Evolutionary conservation across 169 alveolate species (phyloP), one percentile per base, ranked within the genome.

Genomic region (Eimeria necatrix): DNA sequence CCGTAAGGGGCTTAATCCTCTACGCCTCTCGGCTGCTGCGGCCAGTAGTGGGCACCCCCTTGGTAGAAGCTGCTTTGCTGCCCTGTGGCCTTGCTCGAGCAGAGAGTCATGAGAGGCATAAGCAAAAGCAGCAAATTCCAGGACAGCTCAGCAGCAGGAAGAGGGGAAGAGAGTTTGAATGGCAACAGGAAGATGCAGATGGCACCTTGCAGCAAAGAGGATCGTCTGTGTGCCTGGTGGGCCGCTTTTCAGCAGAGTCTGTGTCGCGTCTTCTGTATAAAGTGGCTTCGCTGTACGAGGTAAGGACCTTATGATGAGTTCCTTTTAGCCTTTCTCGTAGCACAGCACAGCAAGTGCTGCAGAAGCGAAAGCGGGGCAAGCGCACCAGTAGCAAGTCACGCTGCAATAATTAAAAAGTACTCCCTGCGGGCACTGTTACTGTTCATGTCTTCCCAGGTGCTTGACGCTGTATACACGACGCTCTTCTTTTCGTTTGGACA

Each of bases 401-500:
- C 80, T 70, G 80, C 80, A 61, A 5, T n/a, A 61, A 61, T n/a
- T 26, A 16, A 9, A 20, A 10, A 10, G 60, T 10, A 9, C 59
- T 41, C 22, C 4, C 49, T 22, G 53, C 49, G 2, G 83, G 59
- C 12, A 56, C 61, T 74, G 80, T 49, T 70, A 20, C 76, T 76
- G 61, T 41, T 68, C 51, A 26, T 76, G 59, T 22, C 18, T 22
- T 18, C 14, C 46, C 89, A 80, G 89, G 89, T 80, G 22, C 14
- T 80, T 18, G 89, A 80, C n/a, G 89, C 89, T 24, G 89, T 80
- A 52, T 80, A 80, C 71, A 80, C 89, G 46, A 80, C 89, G 48
- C 89, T 80, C 26, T 80, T 80, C 70, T 80, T 51, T 80, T 12
- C 71, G 6, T 80, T 80, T 22, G 89, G 89, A 7, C 89, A 80